Conservation (phyloP, 306 rosid genomes). For the Alnus rubra region DNA sequence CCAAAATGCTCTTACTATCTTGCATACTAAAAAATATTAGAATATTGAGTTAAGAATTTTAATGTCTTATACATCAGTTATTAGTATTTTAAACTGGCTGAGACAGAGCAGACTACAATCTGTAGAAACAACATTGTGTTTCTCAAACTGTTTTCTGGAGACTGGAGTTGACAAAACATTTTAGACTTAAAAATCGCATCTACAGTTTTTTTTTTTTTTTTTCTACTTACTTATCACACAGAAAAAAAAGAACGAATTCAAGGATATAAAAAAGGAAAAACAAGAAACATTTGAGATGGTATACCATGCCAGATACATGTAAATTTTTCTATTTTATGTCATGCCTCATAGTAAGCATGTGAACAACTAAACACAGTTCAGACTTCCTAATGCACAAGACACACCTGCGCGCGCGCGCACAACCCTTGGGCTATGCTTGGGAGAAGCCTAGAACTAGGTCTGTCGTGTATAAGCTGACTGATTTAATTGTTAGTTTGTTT, state of each 20-base stretch:
- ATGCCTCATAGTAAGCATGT: not conserved
- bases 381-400: not conserved
- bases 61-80: not conserved
- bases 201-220: not conserved
- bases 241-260: too few relatives aligned
- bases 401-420: not conserved
- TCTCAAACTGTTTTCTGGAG: not conserved
- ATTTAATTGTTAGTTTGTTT: not conserved
- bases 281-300: not conserved
- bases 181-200: not conserved
- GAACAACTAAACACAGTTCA: not conserved
- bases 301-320: not conserved
- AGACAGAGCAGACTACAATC: not conserved
- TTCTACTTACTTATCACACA: too few relatives aligned
- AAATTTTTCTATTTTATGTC: not conserved
- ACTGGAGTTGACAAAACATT: not conserved
- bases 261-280: not conserved
- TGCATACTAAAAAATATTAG: not conserved
- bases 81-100: not conserved
- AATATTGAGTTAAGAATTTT: not conserved
- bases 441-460: not conserved
- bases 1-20: not conserved
- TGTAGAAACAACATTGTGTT: not conserved
- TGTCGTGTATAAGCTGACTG: not conserved
- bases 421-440: not conserved